Evolutionary conservation across 345 rosid species (phyloP), one percentile per base, ranked within the genome.

Genomic region (Clausena lansium): DNA sequence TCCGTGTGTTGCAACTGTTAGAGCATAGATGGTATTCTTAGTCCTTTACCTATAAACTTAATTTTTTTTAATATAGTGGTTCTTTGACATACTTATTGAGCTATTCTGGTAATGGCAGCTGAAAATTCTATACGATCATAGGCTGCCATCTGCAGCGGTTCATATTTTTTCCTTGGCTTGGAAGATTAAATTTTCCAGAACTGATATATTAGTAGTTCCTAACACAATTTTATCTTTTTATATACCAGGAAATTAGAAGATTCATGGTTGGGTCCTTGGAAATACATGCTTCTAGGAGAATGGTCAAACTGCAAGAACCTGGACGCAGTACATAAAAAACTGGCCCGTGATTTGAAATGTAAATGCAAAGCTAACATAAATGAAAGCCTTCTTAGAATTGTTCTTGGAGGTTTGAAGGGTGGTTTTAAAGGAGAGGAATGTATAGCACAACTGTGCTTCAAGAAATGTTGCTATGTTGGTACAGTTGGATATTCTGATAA

Each of bases 251-350:
- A 85, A 78, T 76, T 92, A 63, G 98, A 96, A 90, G 97, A 89
- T 74, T 82, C 87, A 69, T 94, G 98, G 99, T 85, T 94, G 69
- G 99, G 99, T 69, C 85, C 94, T 27, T 94, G 93, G 98, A 91
- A 88, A 76, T 86, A 70, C 80, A 65, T 90, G 82, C 91, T 96
- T 82, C 83, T 90, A 9, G 95, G 97, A 85, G 91, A 90, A 77
- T 81, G 77, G 80, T 67, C 85, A 58, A 83, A 88, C 82, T 77
- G 80, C 80, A 78, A 83, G 70, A 81, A 60, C 71, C 76, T 89
- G 52, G 89, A 86, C 59, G 17, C 84, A 15, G 77, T 85, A 65
- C 89, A 79, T 70, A 91, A 87, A 81, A 92, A 85, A 73, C 79
- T 96, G 77, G 79, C 81, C 78, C 83, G 61, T 24, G 89, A 89